Conservation (phyloP, 441 rosid genomes). For the Metrosideros polymorpha region DNA sequence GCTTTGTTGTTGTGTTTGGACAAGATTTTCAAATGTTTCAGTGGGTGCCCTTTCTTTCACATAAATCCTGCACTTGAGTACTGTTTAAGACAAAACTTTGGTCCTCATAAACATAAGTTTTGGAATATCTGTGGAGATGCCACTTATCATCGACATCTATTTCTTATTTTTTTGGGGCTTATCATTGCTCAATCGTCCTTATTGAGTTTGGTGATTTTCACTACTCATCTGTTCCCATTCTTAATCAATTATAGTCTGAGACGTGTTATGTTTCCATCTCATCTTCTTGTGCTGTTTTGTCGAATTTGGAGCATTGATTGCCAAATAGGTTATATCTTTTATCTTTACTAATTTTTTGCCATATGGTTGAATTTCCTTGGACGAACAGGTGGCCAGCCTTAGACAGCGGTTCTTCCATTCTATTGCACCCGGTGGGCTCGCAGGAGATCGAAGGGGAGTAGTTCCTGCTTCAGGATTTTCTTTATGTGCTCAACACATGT, state of each 20-base stretch:
- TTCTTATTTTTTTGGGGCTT: neutral
- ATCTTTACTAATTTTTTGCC: neutral
- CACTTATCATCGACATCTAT: neutral
- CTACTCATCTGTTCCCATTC: neutral
- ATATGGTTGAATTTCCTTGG: neutral
- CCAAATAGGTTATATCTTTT: neutral
- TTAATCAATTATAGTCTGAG: neutral
- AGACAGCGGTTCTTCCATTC: constrained; percentile 86
- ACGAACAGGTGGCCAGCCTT: constrained; percentile 62
- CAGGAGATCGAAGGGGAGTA: constrained; percentile 89
- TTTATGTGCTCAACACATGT: constrained; percentile 80
- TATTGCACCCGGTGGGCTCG: constrained; percentile 92
- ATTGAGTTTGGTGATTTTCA: too few species aligned
- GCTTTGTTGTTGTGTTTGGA: neutral
- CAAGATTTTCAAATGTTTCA: neutral
- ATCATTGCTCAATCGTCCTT: neutral
- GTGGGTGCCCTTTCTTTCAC: neutral
- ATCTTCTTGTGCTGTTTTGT: neutral
- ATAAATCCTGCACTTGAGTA: neutral
- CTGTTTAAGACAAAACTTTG: neutral
- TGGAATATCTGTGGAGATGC: neutral
- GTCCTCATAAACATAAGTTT: neutral
- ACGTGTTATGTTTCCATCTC: neutral
- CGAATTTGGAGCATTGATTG: neutral
- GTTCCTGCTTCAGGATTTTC: constrained; percentile 96